Base-by-base conservation (phyloP, 257 asterid genomes). In the Gentiana macrophylla region DNA sequence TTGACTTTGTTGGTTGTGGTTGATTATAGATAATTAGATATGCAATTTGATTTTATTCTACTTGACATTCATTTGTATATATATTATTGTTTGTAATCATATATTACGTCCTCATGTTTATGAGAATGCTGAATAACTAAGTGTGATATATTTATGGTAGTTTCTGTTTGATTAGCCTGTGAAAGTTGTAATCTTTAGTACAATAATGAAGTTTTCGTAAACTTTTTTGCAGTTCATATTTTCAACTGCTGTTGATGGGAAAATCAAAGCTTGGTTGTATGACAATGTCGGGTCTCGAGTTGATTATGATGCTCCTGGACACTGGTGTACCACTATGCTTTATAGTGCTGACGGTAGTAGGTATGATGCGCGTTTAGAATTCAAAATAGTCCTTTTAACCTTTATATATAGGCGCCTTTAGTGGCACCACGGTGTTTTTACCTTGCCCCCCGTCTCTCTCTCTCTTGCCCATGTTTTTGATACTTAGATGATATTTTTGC, bases 281-380 rank as follows among this genome's bases (percentile, higher is more conserved):
- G 98, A 85, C 72, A 81, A 81, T 74, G 53, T 83, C 89, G 98
- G 98, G 60, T 92, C 98, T 43, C 74, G 98, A 67, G 98, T 88
- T 70, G 98, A 92, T 72, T 92, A 92, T 72, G 93, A 85, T 83
- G 97, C 98, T 70, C 98, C 98, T 52, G 98, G 98, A 55, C 95
- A 70, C 63, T 88, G 94, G 88, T 92, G 98, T 63, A 86, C 97
- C 62, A 80, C 94, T 55, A 86, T 91, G 98, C 86, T 82, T 60
- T 91, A 86, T 63, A 85, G 95, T 75, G 97, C 97, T 58, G 98
- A 92, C 76, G 98, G 98, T 57, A 83, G 93, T 65, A 83, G 98
- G 98, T 85, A 73, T 58, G 77, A 12, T 59, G 38, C 32, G n/a
- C 3, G 10, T 37, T 3, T 32, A 8, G 49, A 38, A 49, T n/a